Evolutionary conservation across 208 protist genomes (phyloP).

Genomic region (Novymonas esmeraldas): DNA sequence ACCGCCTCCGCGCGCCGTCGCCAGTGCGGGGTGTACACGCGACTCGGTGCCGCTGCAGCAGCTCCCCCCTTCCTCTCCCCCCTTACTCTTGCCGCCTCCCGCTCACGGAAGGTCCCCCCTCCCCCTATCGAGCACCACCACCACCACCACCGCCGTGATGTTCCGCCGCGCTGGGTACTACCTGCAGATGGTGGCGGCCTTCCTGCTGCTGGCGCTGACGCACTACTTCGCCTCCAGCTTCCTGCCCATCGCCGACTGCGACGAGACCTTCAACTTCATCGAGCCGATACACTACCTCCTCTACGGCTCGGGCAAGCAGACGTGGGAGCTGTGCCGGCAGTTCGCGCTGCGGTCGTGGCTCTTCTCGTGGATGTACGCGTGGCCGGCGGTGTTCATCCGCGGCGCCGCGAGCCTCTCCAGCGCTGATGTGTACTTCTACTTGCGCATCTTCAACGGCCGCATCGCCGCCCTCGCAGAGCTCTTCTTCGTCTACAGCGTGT

Average conservation of each 20-base stretch:
- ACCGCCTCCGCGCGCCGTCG: no score
- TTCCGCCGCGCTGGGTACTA: slow-evolving; percentile 33
- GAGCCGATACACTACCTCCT: slow-evolving; percentile 95
- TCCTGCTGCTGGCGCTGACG: slow-evolving; percentile 47
- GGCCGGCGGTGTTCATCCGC: slow-evolving; percentile 40
- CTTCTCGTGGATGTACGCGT: slow-evolving; percentile 87
- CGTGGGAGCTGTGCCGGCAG: slow-evolving; percentile 95
- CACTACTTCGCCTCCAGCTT: slow-evolving; percentile 66
- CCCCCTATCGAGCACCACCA: no score
- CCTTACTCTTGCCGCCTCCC: no score
- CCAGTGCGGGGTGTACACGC: no score
- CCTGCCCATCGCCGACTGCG: slow-evolving; percentile 93
- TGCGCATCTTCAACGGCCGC: slow-evolving; percentile 61
- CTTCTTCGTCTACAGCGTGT: slow-evolving; percentile 67
- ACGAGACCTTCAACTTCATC: slow-evolving; percentile 96
- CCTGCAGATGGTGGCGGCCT: slow-evolving; percentile 48
- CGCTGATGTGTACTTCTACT: slow-evolving; percentile 67
- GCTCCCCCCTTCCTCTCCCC: no score
- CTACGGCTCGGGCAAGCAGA: slow-evolving; percentile 94
- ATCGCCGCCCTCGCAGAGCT: slow-evolving; percentile 49
- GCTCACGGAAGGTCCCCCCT: no score
- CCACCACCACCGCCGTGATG: slow-evolving; percentile 8
- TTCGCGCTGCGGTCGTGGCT: slow-evolving; percentile 93
- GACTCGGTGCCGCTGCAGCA: no score
- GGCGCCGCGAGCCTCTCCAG: slow-evolving; percentile 34